phyloP scores from a whole-genome alignment of 2,329 filamentous ascomycete species.

The Trematosphaeria pertusa region DNA sequence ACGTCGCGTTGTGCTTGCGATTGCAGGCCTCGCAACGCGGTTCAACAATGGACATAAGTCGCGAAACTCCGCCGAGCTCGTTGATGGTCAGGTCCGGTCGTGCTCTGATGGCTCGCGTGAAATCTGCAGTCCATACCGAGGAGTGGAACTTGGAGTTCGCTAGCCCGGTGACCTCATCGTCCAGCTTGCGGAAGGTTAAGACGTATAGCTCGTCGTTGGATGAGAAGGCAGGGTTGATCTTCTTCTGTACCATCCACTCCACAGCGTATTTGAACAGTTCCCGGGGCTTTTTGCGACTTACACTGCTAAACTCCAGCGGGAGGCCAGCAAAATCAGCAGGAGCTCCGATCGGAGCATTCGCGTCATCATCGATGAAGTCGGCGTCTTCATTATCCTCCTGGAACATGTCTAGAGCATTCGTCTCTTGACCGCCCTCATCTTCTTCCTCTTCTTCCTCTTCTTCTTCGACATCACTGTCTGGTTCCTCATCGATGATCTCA shows the following conservation, averaged over 20 bases:
- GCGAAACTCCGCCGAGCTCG: constrained; percentile 30
- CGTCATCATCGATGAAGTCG: constrained; percentile 70
- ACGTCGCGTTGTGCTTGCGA: constrained; percentile 71
- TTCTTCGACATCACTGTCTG: constrained; percentile 30
- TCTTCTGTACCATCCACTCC: constrained; percentile 83
- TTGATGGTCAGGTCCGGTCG: constrained; percentile 63
- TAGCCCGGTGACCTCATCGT: constrained; percentile 72
- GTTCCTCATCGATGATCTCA: constrained; percentile 44
- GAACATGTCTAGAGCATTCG: constrained; percentile 53
- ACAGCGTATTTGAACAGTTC: constrained; percentile 77
- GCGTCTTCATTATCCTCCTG: constrained; percentile 64
- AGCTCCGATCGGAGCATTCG: constrained; percentile 59
- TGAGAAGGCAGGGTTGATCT: constrained; percentile 74
- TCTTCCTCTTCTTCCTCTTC: constrained; percentile 32
- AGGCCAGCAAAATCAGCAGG: constrained; percentile 65
- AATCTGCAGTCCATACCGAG: constrained; percentile 71
- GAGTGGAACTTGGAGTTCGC: constrained; percentile 76
- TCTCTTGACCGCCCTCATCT: constrained; percentile 24
- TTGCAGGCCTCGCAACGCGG: constrained; percentile 73
- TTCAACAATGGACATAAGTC: constrained; percentile 24
- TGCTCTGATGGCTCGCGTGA: constrained; percentile 69
- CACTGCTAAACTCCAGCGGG: constrained; percentile 72
- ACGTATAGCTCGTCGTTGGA: constrained; percentile 69
- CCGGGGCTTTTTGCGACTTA: constrained; percentile 70
- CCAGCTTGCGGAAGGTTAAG: constrained; percentile 73